Percentiles rank a stretch among this genome's conserved stretches.
Conservation (phyloP, 2,329 filamentous ascomycete genomes). For the Proliferodiscus dingleyae region DNA sequence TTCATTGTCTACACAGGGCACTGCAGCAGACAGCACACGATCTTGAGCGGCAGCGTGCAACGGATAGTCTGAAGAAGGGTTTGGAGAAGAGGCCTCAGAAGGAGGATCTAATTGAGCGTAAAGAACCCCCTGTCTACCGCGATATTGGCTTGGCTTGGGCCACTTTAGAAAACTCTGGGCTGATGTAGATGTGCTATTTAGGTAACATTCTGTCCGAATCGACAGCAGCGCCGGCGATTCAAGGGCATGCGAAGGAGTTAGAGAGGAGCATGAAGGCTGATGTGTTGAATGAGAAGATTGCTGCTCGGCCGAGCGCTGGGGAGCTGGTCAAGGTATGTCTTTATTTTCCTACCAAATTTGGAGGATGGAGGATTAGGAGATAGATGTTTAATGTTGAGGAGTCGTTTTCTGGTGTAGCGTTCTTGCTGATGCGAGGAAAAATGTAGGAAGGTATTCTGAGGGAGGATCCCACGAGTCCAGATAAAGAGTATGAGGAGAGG, state of each 20-base stretch:
- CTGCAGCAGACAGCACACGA: constrained; percentile 58
- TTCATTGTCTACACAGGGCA: constrained; percentile 38
- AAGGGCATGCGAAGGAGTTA: constrained; percentile 77
- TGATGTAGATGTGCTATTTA: too few relatives aligned
- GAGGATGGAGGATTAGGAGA: too few relatives aligned
- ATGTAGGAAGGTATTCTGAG: constrained; percentile 77
- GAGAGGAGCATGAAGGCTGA: constrained; percentile 85
- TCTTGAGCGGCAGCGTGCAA: constrained; percentile 58
- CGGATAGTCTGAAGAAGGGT: constrained; percentile 60
- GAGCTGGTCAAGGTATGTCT: constrained; percentile 70
- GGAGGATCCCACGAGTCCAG: constrained; percentile 56
- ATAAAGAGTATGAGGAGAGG: constrained; percentile 25
- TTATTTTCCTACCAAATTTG: too few relatives aligned
- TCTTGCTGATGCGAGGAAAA: too few relatives aligned
- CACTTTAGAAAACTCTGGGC: too few relatives aligned
- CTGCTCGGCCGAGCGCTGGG: constrained; percentile 70
- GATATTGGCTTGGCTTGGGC: too few relatives aligned
- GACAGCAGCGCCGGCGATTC: constrained; percentile 70
- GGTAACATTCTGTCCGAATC: constrained; percentile 80
- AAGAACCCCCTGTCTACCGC: too few relatives aligned
- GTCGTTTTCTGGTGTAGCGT: too few relatives aligned
- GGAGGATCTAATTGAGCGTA: constrained; percentile 74
- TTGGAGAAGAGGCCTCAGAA: constrained; percentile 61
- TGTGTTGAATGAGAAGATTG: constrained; percentile 80
- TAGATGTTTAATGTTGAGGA: too few relatives aligned